Evolutionary conservation across 148 eudicot species (phyloP).

Genomic region (Rhododendron griersonianum): DNA sequence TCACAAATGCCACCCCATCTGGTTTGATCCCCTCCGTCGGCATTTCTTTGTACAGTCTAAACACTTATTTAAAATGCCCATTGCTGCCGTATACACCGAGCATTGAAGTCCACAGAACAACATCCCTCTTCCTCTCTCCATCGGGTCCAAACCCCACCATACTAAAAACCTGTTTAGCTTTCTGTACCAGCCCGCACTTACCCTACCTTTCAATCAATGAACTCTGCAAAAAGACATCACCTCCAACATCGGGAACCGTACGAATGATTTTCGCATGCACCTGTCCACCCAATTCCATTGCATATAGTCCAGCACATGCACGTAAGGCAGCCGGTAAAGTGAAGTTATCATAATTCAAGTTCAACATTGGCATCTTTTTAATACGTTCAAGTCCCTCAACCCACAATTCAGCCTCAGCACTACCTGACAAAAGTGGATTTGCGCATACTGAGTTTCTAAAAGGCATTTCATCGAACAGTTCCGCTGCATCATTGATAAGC

Average conservation of each 20-base stretch:
- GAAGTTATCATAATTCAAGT: constrained; percentile 40
- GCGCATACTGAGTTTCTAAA: constrained; percentile 55
- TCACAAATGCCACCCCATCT: constrained; percentile 57
- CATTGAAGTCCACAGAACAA: constrained; percentile 52
- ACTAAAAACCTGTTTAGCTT: too few species aligned
- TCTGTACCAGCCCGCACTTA: constrained; percentile 25
- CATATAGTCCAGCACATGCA: constrained; percentile 52
- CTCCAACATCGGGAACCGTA: constrained; percentile 20
- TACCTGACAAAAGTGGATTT: constrained; percentile 53
- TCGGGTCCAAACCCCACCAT: too few species aligned
- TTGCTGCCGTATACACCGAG: constrained; percentile 58
- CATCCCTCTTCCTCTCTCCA: too few species aligned
- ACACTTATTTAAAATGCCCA: constrained; percentile 39
- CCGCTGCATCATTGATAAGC: constrained; percentile 39
- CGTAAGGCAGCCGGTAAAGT: constrained; percentile 55
- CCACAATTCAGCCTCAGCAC: constrained; percentile 61
- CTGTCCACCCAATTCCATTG: constrained; percentile 45
- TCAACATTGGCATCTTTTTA: constrained; percentile 41
- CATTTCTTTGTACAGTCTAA: constrained; percentile 47
- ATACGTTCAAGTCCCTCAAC: constrained; percentile 39
- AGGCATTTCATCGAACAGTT: constrained; percentile 61
- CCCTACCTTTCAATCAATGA: constrained; percentile 73
- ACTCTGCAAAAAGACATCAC: constrained; percentile 58
- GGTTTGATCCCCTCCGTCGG: constrained; percentile 48
- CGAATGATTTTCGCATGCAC: constrained; percentile 49